Conservation (phyloP, 1,284 basidiomycete genomes). For the Ganoderma boninense region DNA sequence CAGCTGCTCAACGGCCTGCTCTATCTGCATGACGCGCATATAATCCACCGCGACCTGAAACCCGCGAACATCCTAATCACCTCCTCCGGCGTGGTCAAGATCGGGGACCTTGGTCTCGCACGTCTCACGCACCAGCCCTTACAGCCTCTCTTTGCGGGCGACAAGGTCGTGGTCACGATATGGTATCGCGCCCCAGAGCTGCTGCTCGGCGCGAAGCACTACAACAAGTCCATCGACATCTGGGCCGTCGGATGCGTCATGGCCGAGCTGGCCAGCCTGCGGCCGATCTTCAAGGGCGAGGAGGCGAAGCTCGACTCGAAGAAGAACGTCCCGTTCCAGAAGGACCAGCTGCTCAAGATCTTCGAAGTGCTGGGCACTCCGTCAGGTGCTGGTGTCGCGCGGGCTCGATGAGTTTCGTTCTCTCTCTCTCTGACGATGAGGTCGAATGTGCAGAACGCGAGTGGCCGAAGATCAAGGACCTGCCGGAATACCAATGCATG, state of each 20-base stretch:
- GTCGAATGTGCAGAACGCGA: slow-evolving; percentile 63
- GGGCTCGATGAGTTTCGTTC: background rate
- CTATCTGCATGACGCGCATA: slow-evolving; percentile 95
- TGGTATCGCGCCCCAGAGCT: slow-evolving; percentile 99
- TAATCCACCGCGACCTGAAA: slow-evolving; percentile 97
- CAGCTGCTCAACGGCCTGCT: slow-evolving; percentile 96
- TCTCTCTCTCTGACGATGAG: background rate
- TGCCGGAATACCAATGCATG: slow-evolving; percentile 91
- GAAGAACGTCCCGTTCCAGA: slow-evolving; percentile 94
- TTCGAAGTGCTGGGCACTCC: slow-evolving; percentile 95
- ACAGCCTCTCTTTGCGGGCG: slow-evolving; percentile 86
- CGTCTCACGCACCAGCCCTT: slow-evolving; percentile 88
- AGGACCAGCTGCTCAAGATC: slow-evolving; percentile 94
- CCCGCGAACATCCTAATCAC: slow-evolving; percentile 99
- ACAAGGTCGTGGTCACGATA: slow-evolving; percentile 99
- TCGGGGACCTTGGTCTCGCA: slow-evolving; percentile 96
- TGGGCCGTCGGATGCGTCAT: slow-evolving; percentile 99
- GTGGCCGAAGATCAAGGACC: slow-evolving; percentile 89
- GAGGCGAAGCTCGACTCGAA: slow-evolving; percentile 95
- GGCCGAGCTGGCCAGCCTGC: slow-evolving; percentile 91
- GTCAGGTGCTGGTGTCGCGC: slow-evolving; percentile 11
- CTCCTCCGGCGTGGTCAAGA: slow-evolving; percentile 91
- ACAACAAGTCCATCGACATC: slow-evolving; percentile 94
- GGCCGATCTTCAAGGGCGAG: slow-evolving; percentile 99
- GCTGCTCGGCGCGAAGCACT: slow-evolving; percentile 94